A percentile compares a stretch with the other conserved stretches of the same genome.
These are phyloP conservation scores for Daldinia bambusicola DNA, from an alignment of 495 filamentous ascomycete genomes.

Conservation along the genomic window DNA sequence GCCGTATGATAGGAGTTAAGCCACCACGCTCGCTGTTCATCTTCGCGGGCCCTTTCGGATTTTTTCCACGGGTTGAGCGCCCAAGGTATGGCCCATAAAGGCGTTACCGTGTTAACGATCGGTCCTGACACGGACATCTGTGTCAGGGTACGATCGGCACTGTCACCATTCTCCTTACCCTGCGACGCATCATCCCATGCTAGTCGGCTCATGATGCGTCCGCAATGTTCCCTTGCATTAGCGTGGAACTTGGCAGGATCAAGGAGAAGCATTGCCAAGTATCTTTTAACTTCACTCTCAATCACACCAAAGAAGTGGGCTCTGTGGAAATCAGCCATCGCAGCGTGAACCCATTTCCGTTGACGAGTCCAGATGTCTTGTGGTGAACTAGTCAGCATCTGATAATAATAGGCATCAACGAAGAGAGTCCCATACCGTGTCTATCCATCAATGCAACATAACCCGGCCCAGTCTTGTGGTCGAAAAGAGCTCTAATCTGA, in stretches of 20 bases:
- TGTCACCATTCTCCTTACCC: slow-evolving; percentile 55
- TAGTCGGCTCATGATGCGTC: slow-evolving; percentile 59
- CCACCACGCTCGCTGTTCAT: slow-evolving; percentile 58
- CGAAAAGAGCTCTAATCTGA: slow-evolving; percentile 59
- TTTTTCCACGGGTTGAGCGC: slow-evolving; percentile 58
- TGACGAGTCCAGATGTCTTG: slow-evolving; percentile 58
- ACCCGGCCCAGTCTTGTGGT: slow-evolving; percentile 58
- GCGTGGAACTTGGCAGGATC: slow-evolving; percentile 58
- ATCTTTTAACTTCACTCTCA: slow-evolving; percentile 57
- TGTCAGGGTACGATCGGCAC: slow-evolving; percentile 57
- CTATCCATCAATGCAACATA: slow-evolving; percentile 62
- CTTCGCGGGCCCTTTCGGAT: slow-evolving; percentile 55
- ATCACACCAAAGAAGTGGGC: slow-evolving; percentile 61
- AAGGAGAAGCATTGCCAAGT: slow-evolving; percentile 54
- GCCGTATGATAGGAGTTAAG: slow-evolving; percentile 53
- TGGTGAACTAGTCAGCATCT: background rate
- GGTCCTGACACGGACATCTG: slow-evolving; percentile 62
- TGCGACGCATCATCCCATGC: slow-evolving; percentile 60
- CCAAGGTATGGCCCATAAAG: slow-evolving; percentile 55
- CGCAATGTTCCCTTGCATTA: slow-evolving; percentile 58
- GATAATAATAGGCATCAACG: background rate
- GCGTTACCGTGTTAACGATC: slow-evolving; percentile 59
- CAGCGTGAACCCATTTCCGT: slow-evolving; percentile 60
- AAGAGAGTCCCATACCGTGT: slow-evolving; percentile 48
- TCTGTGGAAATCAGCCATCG: slow-evolving; percentile 59